phyloP scores from a whole-genome alignment of 345 rosid species.

The Syzygium oleosum region DNA sequence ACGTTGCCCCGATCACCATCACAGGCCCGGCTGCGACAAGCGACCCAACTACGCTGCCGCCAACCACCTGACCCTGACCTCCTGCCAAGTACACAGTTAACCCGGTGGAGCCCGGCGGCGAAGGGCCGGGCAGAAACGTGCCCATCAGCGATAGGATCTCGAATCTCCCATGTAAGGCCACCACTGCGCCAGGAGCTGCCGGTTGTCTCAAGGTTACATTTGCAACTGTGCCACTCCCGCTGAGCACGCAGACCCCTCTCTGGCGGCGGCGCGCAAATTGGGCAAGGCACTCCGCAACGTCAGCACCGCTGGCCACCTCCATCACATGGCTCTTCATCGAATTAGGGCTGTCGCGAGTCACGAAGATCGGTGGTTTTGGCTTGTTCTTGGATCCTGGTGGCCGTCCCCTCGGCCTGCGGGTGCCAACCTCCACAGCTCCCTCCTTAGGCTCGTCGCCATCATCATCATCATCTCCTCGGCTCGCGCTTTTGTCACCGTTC shows the following conservation, averaged over 20 bases:
- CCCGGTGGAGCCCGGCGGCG: constrained; percentile 87
- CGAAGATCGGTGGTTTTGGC: constrained; percentile 69
- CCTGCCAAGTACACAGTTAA: constrained; percentile 69
- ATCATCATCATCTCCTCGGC: constrained; percentile 32
- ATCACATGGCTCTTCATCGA: constrained; percentile 87
- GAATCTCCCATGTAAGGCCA: constrained; percentile 78
- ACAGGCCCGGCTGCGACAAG: constrained; percentile 79
- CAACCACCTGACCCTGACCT: constrained; percentile 87
- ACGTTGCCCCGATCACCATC: constrained; percentile 73
- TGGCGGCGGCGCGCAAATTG: constrained; percentile 76
- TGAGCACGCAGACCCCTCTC: constrained; percentile 71
- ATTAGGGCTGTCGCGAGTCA: constrained; percentile 92
- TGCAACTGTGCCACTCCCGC: constrained; percentile 76
- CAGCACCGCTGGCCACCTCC: constrained; percentile 75
- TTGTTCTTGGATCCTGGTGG: constrained; percentile 94
- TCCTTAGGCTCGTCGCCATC: constrained; percentile 6
- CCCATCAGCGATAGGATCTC: constrained; percentile 82
- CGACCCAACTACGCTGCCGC: constrained; percentile 86
- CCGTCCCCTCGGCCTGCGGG: constrained; percentile 70
- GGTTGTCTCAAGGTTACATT: constrained; percentile 84
- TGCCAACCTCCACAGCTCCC: constrained; percentile 15
- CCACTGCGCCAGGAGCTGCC: constrained; percentile 56
- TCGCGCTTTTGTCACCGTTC: constrained; percentile 23
- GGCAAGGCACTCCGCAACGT: constrained; percentile 70
- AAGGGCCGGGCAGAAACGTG: constrained; percentile 82